phyloP scores from a whole-genome alignment of 1,284 basidiomycete genomes.

The Ceratobasidium sp. region DNA sequence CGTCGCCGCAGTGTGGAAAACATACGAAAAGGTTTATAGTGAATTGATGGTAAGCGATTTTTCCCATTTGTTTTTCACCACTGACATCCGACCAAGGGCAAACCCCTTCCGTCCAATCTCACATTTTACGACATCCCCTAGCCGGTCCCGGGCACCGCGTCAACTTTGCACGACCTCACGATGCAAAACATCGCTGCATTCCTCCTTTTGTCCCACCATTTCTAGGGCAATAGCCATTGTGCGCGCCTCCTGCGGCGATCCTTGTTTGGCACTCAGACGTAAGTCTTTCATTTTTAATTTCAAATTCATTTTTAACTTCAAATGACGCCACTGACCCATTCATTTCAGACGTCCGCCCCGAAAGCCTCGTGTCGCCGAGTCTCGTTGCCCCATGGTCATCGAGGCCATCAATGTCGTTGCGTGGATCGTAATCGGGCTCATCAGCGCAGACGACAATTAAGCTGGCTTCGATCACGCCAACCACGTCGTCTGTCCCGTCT shows the following conservation, averaged over 20 bases:
- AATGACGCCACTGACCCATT: conserved; percentile 13
- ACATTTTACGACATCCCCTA: conserved; percentile 44
- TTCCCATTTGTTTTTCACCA: neutral
- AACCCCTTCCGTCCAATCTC: neutral
- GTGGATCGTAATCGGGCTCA: conserved; percentile 19
- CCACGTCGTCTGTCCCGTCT: neutral
- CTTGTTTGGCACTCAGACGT: conserved; percentile 48
- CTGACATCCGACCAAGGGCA: conserved; percentile 20
- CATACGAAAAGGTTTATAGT: conserved; percentile 24
- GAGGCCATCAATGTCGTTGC: conserved; percentile 44
- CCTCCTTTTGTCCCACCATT: neutral
- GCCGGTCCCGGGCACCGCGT: conserved; percentile 35
- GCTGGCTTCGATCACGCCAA: no score
- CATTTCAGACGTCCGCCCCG: conserved; percentile 38
- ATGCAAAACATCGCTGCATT: conserved; percentile 30
- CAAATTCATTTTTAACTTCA: neutral
- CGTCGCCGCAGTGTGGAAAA: conserved; percentile 8
- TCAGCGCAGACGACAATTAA: no score
- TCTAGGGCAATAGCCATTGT: conserved; percentile 20
- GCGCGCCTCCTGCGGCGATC: conserved; percentile 46
- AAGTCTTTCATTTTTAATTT: conserved; percentile 39
- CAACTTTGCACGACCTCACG: conserved; percentile 23
- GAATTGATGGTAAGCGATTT: conserved; percentile 37
- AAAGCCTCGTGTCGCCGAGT: conserved; percentile 38
- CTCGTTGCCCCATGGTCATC: conserved; percentile 32